Evolutionary conservation across 1,284 basidiomycete genomes (phyloP).

Genomic region (Malassezia equina): DNA sequence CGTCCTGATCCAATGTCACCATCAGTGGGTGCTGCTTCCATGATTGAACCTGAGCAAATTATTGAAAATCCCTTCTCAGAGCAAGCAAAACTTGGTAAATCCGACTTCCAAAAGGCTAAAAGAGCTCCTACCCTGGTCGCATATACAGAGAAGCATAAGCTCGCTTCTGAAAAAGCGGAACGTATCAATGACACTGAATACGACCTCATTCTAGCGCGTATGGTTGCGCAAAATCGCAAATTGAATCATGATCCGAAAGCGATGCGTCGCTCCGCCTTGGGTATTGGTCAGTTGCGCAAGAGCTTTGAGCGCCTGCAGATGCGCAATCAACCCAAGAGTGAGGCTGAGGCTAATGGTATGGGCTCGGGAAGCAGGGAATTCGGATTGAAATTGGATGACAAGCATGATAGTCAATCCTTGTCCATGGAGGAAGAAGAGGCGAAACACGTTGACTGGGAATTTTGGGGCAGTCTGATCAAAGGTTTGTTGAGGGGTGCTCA

Average conservation of each 20-base stretch:
- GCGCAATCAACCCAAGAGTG: conserved; percentile 13
- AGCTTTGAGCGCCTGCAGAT: conserved; percentile 39
- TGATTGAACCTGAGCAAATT: conserved; percentile 35
- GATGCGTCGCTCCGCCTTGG: conserved; percentile 33
- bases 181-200: conserved; percentile 23
- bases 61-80: conserved; percentile 38
- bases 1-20: conserved; percentile 19
- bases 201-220: conserved; percentile 30
- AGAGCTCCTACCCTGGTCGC: background rate
- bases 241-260: conserved; percentile 34
- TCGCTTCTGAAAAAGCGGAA: conserved; percentile 5
- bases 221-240: conserved; percentile 32
- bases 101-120: background rate
- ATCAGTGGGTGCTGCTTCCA: conserved; percentile 33
- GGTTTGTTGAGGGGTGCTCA: background rate
- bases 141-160: background rate
- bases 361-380: conserved; percentile 15
- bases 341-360: conserved; percentile 6
- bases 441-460: conserved; percentile 57
- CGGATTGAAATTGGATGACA: conserved; percentile 1
- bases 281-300: conserved; percentile 36
- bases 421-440: conserved; percentile 13
- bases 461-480: conserved; percentile 83
- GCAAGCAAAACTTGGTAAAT: background rate
- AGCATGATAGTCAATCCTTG: background rate